Evolutionary conservation across 1,284 basidiomycete species (phyloP).

Genomic region (Psilocybe mexicana): DNA sequence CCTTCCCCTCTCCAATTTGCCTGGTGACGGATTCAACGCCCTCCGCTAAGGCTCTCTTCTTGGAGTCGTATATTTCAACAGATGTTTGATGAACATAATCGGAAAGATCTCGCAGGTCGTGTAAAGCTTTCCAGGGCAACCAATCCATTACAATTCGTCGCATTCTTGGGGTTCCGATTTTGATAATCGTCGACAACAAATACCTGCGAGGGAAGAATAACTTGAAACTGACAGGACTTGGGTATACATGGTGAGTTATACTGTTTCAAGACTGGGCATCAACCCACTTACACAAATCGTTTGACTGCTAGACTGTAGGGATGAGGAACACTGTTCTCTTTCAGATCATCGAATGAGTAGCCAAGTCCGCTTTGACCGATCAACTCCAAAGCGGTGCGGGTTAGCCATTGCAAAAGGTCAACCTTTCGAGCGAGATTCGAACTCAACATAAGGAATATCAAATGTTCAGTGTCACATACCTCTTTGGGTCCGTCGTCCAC

Average conservation of each 20-base stretch:
- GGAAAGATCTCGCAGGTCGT: constrained; percentile 31
- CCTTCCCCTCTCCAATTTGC: constrained; percentile 39
- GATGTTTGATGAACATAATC: constrained; percentile 34
- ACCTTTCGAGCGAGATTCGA: constrained; percentile 20
- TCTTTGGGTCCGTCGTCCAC: constrained; percentile 26
- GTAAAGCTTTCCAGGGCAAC: constrained; percentile 31
- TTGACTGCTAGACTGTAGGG: constrained; percentile 27
- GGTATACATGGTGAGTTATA: background rate
- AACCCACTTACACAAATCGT: constrained; percentile 21
- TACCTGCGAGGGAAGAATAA: constrained; percentile 8
- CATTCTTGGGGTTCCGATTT: constrained; percentile 24
- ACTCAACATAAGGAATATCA: background rate
- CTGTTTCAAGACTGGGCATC: background rate
- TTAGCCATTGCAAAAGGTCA: constrained; percentile 32
- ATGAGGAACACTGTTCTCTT: constrained; percentile 23
- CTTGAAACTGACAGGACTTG: constrained; percentile 3
- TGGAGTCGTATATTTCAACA: constrained; percentile 32
- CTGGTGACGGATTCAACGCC: constrained; percentile 23
- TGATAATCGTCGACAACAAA: constrained; percentile 11
- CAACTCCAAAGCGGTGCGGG: constrained; percentile 31
- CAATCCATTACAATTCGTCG: constrained; percentile 31
- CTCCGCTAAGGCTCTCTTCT: constrained; percentile 29
- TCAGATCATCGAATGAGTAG: constrained; percentile 31
- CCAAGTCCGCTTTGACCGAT: constrained; percentile 34
- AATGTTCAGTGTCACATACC: constrained; percentile 11